Conservation (phyloP, 192 early-diverging fungal species). For the Jimgerdemannia flammicorona region DNA sequence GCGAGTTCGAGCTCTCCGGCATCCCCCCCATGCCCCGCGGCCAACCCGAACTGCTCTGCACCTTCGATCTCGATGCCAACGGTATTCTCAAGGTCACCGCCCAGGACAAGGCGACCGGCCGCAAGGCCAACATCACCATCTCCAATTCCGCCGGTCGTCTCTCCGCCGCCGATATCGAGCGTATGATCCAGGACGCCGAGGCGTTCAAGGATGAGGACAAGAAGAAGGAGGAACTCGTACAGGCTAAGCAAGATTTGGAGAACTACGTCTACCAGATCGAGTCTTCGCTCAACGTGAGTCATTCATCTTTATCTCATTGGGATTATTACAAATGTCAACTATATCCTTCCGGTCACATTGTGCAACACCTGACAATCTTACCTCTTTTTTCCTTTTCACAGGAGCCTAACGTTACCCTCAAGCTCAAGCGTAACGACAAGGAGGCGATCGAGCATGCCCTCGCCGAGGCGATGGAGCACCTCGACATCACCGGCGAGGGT, state of each 20-base stretch:
- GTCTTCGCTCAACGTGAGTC: constrained; percentile 21
- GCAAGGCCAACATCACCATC: constrained; percentile 91
- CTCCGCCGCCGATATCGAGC: constrained; percentile 87
- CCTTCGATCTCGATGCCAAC: constrained; percentile 83
- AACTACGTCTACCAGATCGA: constrained; percentile 64
- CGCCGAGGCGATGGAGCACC: constrained; percentile 69
- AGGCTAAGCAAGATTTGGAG: constrained; percentile 83
- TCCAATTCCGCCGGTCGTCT: constrained; percentile 91
- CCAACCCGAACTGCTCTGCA: constrained; percentile 75
- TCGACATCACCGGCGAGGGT: constrained; percentile 60
- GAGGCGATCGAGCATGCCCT: constrained; percentile 71
- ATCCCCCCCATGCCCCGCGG: constrained; percentile 78
- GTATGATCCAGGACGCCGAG: constrained; percentile 91
- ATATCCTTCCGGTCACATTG: too few species aligned
- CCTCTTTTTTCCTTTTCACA: neutral
- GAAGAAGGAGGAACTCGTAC: constrained; percentile 66
- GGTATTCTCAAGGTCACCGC: constrained; percentile 90
- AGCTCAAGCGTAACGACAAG: constrained; percentile 69
- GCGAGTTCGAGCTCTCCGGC: constrained; percentile 77
- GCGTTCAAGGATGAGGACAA: constrained; percentile 79
- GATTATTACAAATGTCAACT: too few species aligned
- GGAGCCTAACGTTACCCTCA: constrained; percentile 70
- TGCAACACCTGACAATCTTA: too few species aligned
- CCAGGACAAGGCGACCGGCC: constrained; percentile 88
- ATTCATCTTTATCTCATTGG: neutral